phyloP scores from a whole-genome alignment of 2,329 filamentous ascomycete species.

The Didymella exigua region DNA sequence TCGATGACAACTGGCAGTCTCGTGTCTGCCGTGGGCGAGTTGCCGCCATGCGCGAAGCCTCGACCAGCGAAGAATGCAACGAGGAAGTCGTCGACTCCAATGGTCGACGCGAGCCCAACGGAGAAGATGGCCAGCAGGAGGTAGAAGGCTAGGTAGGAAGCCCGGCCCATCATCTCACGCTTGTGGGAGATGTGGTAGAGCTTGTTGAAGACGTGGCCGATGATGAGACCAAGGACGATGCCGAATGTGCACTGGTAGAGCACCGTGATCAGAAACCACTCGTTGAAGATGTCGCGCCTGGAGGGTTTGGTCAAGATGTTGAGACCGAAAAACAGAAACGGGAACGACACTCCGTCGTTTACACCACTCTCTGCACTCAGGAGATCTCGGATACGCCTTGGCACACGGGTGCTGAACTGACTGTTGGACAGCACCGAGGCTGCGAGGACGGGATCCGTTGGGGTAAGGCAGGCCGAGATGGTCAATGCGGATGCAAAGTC shows the following conservation, averaged over 20 bases:
- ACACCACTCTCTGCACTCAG: conserved; percentile 61
- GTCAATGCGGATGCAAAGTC: conserved; percentile 55
- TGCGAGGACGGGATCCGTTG: conserved; percentile 63
- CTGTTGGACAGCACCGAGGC: conserved; percentile 60
- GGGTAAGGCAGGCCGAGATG: conserved; percentile 61
- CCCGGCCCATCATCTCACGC: conserved; percentile 54
- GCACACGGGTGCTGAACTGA: conserved; percentile 59
- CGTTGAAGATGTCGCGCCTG: conserved; percentile 51
- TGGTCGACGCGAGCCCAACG: conserved; percentile 57
- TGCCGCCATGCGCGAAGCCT: conserved; percentile 61
- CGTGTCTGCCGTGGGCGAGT: conserved; percentile 55
- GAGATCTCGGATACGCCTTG: conserved; percentile 57
- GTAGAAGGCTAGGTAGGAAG: conserved; percentile 62
- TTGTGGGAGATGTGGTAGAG: conserved; percentile 55
- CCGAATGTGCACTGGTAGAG: conserved; percentile 62
- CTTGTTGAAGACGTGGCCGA: conserved; percentile 57
- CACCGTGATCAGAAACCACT: conserved; percentile 61
- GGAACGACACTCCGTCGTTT: conserved; percentile 63
- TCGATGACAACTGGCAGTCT: conserved; percentile 59
- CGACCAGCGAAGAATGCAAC: conserved; percentile 62
- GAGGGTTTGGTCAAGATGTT: conserved; percentile 51
- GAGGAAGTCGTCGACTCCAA: conserved; percentile 63
- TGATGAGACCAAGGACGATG: conserved; percentile 52
- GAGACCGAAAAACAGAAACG: conserved; percentile 61
- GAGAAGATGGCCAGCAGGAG: conserved; percentile 60